A percentile compares a stretch with the other conserved stretches of the same genome.
Conservation (phyloP, 805 yeast genomes). For the Schizosaccharomyces japonicus region DNA sequence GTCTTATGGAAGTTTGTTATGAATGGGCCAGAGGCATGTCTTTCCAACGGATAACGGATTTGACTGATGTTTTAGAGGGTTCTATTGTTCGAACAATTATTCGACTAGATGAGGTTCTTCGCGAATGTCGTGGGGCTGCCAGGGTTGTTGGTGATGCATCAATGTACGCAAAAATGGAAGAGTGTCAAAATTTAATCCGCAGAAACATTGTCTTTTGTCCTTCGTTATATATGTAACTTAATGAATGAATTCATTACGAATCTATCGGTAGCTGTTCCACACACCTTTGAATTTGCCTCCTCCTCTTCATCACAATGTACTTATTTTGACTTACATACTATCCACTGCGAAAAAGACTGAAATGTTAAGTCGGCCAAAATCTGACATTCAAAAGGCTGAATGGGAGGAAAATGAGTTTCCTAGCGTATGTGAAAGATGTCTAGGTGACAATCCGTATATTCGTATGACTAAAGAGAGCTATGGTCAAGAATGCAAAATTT, state of each 20-base stretch:
- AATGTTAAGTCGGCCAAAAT: slow-evolving; percentile 8
- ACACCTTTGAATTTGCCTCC: too few species aligned
- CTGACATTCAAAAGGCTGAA: slow-evolving; percentile 16
- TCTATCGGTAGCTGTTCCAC: too few species aligned
- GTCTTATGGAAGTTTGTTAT: slow-evolving; percentile 75
- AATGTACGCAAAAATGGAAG: slow-evolving; percentile 70
- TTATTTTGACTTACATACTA: too few species aligned
- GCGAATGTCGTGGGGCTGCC: slow-evolving; percentile 85
- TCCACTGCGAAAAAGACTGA: too few species aligned
- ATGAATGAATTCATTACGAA: too few species aligned
- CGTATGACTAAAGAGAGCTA: slow-evolving; percentile 43
- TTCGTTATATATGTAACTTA: slow-evolving; percentile 45
- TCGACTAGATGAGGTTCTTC: slow-evolving; percentile 77
- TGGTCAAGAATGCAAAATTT: slow-evolving; percentile 67
- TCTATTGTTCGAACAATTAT: slow-evolving; percentile 90
- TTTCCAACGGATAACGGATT: slow-evolving; percentile 71
- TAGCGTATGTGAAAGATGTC: slow-evolving; percentile 21
- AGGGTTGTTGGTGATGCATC: slow-evolving; percentile 79
- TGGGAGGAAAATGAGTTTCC: slow-evolving; percentile 25
- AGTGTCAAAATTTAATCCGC: slow-evolving; percentile 82
- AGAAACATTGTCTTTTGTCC: slow-evolving; percentile 96
- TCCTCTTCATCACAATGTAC: too few species aligned
- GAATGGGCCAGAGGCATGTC: slow-evolving; percentile 95
- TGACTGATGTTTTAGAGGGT: slow-evolving; percentile 83
- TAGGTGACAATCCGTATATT: slow-evolving; percentile 38